These are phyloP conservation scores for Trichoderma asperelloides DNA, from an alignment of 495 filamentous ascomycete genomes.

Conservation along the genomic window DNA sequence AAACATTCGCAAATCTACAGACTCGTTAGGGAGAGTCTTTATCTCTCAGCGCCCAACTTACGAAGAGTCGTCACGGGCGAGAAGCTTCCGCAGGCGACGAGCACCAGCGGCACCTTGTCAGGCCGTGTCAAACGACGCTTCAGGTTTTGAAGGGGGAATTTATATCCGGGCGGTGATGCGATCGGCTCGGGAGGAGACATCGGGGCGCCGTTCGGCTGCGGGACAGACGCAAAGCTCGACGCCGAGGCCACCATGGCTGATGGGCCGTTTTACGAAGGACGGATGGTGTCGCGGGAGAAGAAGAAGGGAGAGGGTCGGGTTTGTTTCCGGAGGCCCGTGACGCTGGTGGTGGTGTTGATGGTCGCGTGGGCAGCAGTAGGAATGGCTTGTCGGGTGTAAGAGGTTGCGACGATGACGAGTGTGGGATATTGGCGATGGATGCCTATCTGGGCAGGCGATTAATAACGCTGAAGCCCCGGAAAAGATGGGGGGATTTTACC, in stretches of 20 bases:
- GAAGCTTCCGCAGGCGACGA: slow-evolving; percentile 80
- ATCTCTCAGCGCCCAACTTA: slow-evolving; percentile 8
- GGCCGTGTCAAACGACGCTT: slow-evolving; percentile 53
- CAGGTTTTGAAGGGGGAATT: slow-evolving; percentile 58
- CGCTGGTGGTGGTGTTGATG: background rate
- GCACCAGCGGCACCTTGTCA: slow-evolving; percentile 58
- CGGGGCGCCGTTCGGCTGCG: background rate
- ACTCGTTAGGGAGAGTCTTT: slow-evolving; percentile 11
- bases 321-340: background rate
- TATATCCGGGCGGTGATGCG: slow-evolving; percentile 40
- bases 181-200: background rate
- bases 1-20: slow-evolving; percentile 86
- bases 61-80: slow-evolving; percentile 51
- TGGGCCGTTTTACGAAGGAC: background rate
- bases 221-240: background rate
- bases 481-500: background rate
- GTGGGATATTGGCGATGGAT: slow-evolving; percentile 1
- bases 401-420: background rate
- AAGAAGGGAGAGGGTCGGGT: background rate
- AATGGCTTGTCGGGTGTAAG: background rate
- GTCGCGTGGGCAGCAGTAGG: background rate
- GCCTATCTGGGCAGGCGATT: background rate
- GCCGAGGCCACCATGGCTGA: slow-evolving; percentile 1
- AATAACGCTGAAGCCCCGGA: background rate
- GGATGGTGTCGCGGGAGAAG: background rate